phyloP scores from a whole-genome alignment of 2,329 filamentous ascomycete genomes.

The Periconia sp. region DNA sequence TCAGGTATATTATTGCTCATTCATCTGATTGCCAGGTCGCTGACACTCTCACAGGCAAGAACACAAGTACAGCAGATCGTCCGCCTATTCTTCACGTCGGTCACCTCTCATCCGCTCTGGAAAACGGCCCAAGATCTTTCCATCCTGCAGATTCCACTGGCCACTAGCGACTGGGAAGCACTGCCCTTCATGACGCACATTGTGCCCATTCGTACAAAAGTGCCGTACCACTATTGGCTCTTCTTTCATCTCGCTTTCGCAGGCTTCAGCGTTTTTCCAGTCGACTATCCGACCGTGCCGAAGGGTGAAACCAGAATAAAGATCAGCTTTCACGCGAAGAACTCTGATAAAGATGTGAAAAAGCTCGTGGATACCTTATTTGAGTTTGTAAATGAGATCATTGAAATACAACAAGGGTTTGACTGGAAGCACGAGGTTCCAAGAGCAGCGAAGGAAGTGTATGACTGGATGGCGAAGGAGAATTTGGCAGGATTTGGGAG shows the following conservation, averaged over 20 bases:
- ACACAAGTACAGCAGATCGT: constrained; percentile 11
- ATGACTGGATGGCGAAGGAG: no score
- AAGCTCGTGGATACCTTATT: background rate
- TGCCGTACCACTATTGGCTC: background rate
- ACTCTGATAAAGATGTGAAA: constrained; percentile 49
- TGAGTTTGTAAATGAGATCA: no score
- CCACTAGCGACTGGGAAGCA: constrained; percentile 10
- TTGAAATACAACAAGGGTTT: no score
- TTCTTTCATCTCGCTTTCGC: constrained; percentile 35
- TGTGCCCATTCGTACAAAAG: constrained; percentile 4
- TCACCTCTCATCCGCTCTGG: constrained; percentile 11
- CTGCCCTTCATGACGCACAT: constrained; percentile 9
- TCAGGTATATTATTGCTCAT: background rate
- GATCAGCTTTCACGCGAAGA: constrained; percentile 46
- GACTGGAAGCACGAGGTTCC: no score
- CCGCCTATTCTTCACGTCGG: constrained; percentile 6
- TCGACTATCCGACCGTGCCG: constrained; percentile 1
- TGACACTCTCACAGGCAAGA: constrained; percentile 5
- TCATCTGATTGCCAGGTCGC: constrained; percentile 1
- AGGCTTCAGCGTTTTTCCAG: background rate
- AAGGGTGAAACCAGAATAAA: background rate
- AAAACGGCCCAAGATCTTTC: constrained; percentile 8
- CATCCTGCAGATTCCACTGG: constrained; percentile 11
- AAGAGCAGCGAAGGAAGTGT: no score
- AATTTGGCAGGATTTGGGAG: no score